Evolutionary conservation across 176 grass and related monocot genomes (phyloP).

Genomic region (Zea mays): DNA sequence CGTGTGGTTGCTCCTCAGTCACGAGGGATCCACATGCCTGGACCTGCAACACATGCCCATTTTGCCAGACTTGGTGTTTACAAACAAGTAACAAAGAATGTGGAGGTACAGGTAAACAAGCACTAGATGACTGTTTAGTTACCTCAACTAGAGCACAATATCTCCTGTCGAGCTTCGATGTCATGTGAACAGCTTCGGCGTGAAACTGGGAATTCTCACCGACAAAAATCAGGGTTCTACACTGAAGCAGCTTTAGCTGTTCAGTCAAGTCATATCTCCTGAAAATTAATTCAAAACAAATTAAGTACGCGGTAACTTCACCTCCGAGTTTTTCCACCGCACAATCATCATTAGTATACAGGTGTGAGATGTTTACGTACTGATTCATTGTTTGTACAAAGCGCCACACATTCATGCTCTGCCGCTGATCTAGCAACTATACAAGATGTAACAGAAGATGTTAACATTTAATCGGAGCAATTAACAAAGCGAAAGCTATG

Average conservation of each 20-base stretch:
- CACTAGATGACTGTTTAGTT: slow-evolving; percentile 28
- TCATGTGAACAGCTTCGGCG: slow-evolving; percentile 81
- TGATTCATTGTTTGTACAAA: slow-evolving; percentile 89
- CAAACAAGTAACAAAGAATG: background rate
- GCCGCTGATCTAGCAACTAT: slow-evolving; percentile 92
- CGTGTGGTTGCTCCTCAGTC: slow-evolving; percentile 91
- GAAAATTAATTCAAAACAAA: slow-evolving; percentile 32
- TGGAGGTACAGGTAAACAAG: background rate
- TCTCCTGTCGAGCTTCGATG: slow-evolving; percentile 84
- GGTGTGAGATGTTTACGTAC: slow-evolving; percentile 31
- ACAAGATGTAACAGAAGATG: slow-evolving; percentile 31
- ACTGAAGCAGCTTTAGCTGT: slow-evolving; percentile 77
- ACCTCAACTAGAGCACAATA: slow-evolving; percentile 98
- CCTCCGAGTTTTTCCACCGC: background rate
- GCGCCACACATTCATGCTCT: slow-evolving; percentile 78
- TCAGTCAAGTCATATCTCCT: slow-evolving; percentile 95
- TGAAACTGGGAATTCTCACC: slow-evolving; percentile 87
- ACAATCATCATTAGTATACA: slow-evolving; percentile 10
- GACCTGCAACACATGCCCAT: slow-evolving; percentile 46
- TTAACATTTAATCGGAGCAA: slow-evolving; percentile 20
- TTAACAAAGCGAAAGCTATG: background rate
- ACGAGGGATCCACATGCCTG: slow-evolving; percentile 85
- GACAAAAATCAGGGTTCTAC: slow-evolving; percentile 87
- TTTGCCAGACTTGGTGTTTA: background rate
- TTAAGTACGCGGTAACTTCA: slow-evolving; percentile 4